These are phyloP conservation scores for Blepharisma stoltei DNA, from an alignment of 73 alveolate species.

Conservation along the genomic window DNA sequence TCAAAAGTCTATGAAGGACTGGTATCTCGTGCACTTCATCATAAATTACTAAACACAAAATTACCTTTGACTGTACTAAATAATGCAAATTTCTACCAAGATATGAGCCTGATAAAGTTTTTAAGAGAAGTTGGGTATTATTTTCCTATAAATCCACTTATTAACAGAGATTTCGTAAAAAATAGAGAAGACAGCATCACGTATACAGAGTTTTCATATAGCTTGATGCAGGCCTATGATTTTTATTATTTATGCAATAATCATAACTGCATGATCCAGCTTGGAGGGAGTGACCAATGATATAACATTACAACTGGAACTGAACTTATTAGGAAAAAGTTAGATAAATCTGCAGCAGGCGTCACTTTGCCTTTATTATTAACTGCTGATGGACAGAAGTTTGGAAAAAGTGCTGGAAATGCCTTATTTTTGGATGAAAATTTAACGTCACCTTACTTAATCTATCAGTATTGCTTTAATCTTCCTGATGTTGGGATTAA, in stretches of 20 bases:
- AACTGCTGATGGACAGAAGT: slow-evolving; percentile 18
- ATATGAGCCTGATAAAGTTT: slow-evolving; percentile 31
- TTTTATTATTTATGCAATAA: slow-evolving; percentile 32
- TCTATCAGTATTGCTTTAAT: slow-evolving; percentile 29
- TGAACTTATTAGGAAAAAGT: slow-evolving; percentile 47
- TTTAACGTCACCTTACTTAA: background rate
- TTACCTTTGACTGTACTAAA: slow-evolving; percentile 12
- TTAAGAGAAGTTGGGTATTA: slow-evolving; percentile 35
- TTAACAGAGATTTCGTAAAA: background rate
- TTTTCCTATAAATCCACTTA: slow-evolving; percentile 19
- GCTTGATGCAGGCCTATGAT: slow-evolving; percentile 44
- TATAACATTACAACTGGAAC: slow-evolving; percentile 55
- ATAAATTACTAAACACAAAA: background rate
- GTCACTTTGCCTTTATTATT: slow-evolving; percentile 10
- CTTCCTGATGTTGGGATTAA: slow-evolving; percentile 16
- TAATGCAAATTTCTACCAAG: slow-evolving; percentile 31
- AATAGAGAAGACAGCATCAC: slow-evolving; percentile 37
- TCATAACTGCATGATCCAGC: slow-evolving; percentile 36
- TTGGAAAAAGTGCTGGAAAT: slow-evolving; percentile 32
- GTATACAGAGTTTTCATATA: slow-evolving; percentile 49
- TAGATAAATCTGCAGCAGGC: background rate
- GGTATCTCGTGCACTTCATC: background rate
- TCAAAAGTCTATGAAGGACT: background rate
- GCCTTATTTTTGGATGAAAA: slow-evolving; percentile 12
- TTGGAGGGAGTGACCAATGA: slow-evolving; percentile 65